phyloP scores from a whole-genome alignment of 805 yeast species.

The Cyberlindnera mycetangii region DNA sequence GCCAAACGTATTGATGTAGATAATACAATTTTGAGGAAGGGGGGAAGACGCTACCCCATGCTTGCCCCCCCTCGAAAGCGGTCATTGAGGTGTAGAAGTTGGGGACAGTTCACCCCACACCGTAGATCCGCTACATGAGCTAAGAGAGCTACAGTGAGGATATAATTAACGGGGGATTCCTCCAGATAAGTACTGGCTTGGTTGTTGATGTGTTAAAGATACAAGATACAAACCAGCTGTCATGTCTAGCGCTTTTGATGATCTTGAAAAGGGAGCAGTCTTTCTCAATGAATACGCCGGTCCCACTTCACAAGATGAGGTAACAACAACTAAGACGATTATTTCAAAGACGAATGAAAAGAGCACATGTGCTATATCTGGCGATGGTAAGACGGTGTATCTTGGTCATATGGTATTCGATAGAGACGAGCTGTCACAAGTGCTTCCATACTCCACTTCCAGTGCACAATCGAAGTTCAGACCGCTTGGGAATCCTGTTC shows the following conservation, averaged over 20 bases:
- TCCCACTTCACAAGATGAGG: background rate
- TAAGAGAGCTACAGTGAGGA: too few species aligned
- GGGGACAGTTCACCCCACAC: too few species aligned
- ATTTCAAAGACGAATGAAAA: background rate
- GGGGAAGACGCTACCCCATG: too few species aligned
- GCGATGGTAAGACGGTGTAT: background rate
- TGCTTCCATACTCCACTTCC: background rate
- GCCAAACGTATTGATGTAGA: too few species aligned
- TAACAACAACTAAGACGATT: background rate
- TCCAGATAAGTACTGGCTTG: too few species aligned
- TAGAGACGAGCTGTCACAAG: background rate
- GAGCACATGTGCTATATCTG: background rate
- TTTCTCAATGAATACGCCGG: background rate
- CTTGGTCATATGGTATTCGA: background rate
- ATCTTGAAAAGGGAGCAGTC: background rate
- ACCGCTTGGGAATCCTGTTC: background rate
- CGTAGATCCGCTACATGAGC: too few species aligned
- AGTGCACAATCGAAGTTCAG: background rate
- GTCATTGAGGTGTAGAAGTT: too few species aligned
- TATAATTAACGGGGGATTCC: too few species aligned
- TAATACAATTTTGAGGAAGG: too few species aligned
- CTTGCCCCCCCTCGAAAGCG: too few species aligned
- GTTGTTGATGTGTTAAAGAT: too few species aligned
- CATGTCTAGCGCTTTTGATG: background rate
- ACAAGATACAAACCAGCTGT: background rate